Base-by-base conservation (phyloP, 1,139 yeast species). In the Spencermartinsiella ligniputridi region DNA sequence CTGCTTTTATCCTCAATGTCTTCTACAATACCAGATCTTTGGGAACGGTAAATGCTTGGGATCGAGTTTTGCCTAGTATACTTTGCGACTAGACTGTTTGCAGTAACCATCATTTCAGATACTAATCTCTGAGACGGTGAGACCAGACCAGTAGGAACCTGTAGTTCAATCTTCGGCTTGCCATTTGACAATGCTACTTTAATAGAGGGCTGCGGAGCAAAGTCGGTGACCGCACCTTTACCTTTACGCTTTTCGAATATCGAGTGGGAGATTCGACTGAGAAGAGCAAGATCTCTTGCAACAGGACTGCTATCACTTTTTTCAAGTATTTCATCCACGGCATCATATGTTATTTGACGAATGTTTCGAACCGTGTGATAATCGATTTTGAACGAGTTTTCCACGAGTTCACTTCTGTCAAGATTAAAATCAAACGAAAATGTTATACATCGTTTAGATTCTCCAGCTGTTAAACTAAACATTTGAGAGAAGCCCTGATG, bases 101-200 rank as follows among this genome's bases (percentile, higher is more conserved):
- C 87, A 33, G 77, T 67, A 25, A 90, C 75, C 97, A 90, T 90
- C 45, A 84, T 64, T 60, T 89, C 95, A 0, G 92, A 76, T 2
- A 90, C 97, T 24, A 90, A 46, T 6, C 37, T 40, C 3, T 50
- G 47, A 30, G 63, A 49, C 16, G 52, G 50, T 17, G 34, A 61
- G 52, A 19, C 43, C 41, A 11, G 50, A 3, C 47, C 49, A 2
- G 52, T 46, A 3, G 46, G 45, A 3, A 46, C 48, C 3, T 39
- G 25, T 12, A 50, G 51, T 8, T 36, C 19, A 3, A 40, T 35
- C 21, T n/a, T 35, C 27, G 3, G 27, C 16, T 3, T 35, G 16
- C 35, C 17, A 19, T 33, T 35, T 5, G 16, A 17, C n/a, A 15
- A 15, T 3, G 41, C 46, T 3, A 52, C 49, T 13, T 44, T 29